Conservation (phyloP, 768 basidiomycete species). For the Obba rivulosa region DNA sequence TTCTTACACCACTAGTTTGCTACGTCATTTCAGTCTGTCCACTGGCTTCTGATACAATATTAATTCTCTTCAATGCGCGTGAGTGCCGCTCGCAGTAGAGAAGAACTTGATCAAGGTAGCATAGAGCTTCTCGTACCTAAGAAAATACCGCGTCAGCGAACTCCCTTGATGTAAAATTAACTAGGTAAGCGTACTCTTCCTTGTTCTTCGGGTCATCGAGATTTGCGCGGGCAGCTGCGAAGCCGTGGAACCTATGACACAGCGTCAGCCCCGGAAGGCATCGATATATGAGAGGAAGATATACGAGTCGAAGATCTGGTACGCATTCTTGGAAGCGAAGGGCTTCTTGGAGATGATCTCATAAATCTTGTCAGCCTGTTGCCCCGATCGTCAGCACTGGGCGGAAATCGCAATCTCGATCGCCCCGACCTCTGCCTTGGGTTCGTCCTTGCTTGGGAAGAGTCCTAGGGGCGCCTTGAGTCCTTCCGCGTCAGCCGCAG, state of each 20-base stretch:
- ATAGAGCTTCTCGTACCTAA: conserved; percentile 53
- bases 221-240: conserved; percentile 58
- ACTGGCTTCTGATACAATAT: too few species aligned
- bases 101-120: conserved; percentile 45
- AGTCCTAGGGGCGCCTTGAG: conserved; percentile 49
- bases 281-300: conserved; percentile 2
- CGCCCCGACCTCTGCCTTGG: conserved; percentile 42
- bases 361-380: conserved; percentile 36
- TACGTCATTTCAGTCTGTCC: too few species aligned
- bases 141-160: background rate
- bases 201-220: conserved; percentile 51
- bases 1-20: background rate
- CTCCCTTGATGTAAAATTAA: background rate
- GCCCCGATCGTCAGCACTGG: background rate
- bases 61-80: background rate
- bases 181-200: conserved; percentile 36
- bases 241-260: conserved; percentile 50
- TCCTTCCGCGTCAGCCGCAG: conserved; percentile 42
- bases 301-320: conserved; percentile 39
- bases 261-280: background rate
- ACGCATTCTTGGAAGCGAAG: conserved; percentile 42
- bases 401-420: background rate
- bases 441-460: conserved; percentile 56
- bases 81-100: conserved; percentile 23
- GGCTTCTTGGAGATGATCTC: conserved; percentile 44